Evolutionary conservation across 371 early-diverging fungal genomes (phyloP).

Genomic region (Choanephora cucurbitarum): DNA sequence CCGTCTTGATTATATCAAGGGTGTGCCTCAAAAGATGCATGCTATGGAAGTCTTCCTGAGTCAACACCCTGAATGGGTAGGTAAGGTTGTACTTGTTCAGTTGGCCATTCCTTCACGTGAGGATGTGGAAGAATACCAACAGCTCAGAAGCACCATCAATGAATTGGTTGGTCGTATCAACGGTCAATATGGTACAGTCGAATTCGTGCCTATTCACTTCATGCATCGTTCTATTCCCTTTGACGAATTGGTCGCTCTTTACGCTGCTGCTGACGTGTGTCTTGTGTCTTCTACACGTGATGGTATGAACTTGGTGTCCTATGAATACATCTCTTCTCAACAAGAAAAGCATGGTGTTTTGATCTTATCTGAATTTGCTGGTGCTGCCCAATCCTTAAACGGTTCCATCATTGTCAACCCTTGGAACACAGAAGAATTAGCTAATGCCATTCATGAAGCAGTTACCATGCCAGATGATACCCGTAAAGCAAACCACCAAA

Average conservation of each 20-base stretch:
- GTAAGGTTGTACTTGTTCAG: slow-evolving; percentile 95
- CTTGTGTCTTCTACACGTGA: slow-evolving; percentile 98
- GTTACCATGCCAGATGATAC: slow-evolving; percentile 89
- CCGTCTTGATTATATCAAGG: slow-evolving; percentile 99
- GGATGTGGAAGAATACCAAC: slow-evolving; percentile 97
- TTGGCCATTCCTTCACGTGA: slow-evolving; percentile 97
- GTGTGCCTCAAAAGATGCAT: slow-evolving; percentile 97
- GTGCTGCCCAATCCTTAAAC: slow-evolving; percentile 97
- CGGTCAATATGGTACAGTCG: slow-evolving; percentile 90
- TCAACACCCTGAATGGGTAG: slow-evolving; percentile 92
- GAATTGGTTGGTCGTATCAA: slow-evolving; percentile 97
- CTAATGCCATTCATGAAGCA: slow-evolving; percentile 89
- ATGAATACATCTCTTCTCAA: slow-evolving; percentile 98
- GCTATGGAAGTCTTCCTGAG: slow-evolving; percentile 94
- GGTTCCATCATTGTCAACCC: slow-evolving; percentile 98
- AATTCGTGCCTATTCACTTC: slow-evolving; percentile 97
- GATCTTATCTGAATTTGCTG: slow-evolving; percentile 98
- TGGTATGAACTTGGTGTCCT: slow-evolving; percentile 99
- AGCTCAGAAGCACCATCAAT: slow-evolving; percentile 88
- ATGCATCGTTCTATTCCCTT: slow-evolving; percentile 96
- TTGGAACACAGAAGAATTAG: slow-evolving; percentile 97
- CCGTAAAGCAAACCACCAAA: slow-evolving; percentile 85
- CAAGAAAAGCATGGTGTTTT: slow-evolving; percentile 93
- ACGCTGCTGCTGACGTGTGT: slow-evolving; percentile 95
- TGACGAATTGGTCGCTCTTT: slow-evolving; percentile 95